These are phyloP conservation scores for Ascochyta lentis DNA, from an alignment of 2,329 filamentous ascomycete genomes.

Conservation along the genomic window DNA sequence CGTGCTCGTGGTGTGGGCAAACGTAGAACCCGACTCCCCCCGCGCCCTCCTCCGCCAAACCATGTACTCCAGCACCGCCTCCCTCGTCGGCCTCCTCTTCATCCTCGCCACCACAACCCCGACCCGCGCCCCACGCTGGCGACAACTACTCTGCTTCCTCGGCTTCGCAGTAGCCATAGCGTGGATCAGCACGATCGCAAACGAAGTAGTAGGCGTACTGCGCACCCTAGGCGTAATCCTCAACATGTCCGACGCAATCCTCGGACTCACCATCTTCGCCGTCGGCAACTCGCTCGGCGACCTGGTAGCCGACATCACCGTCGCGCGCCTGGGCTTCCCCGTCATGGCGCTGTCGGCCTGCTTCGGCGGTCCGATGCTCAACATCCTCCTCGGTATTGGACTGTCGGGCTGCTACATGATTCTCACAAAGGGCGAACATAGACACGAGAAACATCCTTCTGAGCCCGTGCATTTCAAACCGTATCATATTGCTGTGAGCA, in stretches of 20 bases:
- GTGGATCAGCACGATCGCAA: constrained; percentile 96
- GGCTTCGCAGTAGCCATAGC: constrained; percentile 91
- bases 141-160: constrained; percentile 81
- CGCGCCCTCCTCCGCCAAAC: constrained; percentile 65
- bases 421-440: constrained; percentile 70
- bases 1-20: constrained; percentile 76
- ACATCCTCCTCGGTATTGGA: constrained; percentile 95
- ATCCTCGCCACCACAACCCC: constrained; percentile 74
- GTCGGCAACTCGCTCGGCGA: constrained; percentile 96
- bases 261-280: constrained; percentile 94
- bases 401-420: constrained; percentile 89
- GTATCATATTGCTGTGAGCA: constrained; percentile 83
- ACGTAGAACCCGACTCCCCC: constrained; percentile 64
- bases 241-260: constrained; percentile 90
- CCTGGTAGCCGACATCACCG: constrained; percentile 91
- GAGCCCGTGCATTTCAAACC: constrained; percentile 71
- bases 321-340: constrained; percentile 90
- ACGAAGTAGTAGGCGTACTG: constrained; percentile 92
- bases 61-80: constrained; percentile 57
- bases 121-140: constrained; percentile 72
- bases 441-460: constrained; percentile 71
- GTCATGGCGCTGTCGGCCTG: constrained; percentile 96
- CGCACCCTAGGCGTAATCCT: constrained; percentile 92
- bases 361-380: constrained; percentile 98
- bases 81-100: constrained; percentile 69